Percentiles rank a stretch among this genome's conserved stretches.
Evolutionary conservation across 352 stramenopile genomes (phyloP).

Genomic region (Globisporangium uncinulatum): DNA sequence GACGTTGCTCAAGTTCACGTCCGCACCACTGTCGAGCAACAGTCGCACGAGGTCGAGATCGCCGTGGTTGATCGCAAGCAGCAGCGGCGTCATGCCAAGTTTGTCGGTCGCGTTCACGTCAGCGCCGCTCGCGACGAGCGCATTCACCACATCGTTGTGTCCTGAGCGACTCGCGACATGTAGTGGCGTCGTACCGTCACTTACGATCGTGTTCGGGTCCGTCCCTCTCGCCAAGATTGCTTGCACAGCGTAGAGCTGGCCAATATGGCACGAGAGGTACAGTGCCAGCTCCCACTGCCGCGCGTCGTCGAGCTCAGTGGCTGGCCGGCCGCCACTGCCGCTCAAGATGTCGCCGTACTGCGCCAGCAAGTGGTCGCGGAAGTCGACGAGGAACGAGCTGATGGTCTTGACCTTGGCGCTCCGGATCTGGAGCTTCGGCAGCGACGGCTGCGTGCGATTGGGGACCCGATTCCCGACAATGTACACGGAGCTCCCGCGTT

Average conservation of each 20-base stretch:
- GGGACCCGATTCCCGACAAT: constrained; percentile 5
- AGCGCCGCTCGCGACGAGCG: constrained; percentile 38
- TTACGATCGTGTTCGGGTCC: constrained; percentile 30
- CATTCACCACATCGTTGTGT: constrained; percentile 34
- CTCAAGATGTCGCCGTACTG: constrained; percentile 19
- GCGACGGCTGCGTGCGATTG: constrained; percentile 13
- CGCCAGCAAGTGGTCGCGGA: constrained; percentile 36
- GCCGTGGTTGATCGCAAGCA: constrained; percentile 42
- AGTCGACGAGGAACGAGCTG: constrained; percentile 37
- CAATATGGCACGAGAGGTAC: constrained; percentile 43
- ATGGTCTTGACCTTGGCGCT: constrained; percentile 27
- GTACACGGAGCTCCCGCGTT: constrained; percentile 10
- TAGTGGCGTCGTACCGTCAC: constrained; percentile 33
- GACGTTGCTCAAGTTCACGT: constrained; percentile 41
- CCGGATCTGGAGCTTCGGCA: constrained; percentile 36
- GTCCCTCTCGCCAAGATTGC: constrained; percentile 39
- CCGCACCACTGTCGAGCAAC: constrained; percentile 38
- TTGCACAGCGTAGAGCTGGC: constrained; percentile 35
- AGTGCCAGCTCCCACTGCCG: constrained; percentile 48
- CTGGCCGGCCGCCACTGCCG: background rate
- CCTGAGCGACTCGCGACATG: constrained; percentile 41
- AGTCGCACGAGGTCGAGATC: constrained; percentile 35
- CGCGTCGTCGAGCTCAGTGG: constrained; percentile 17
- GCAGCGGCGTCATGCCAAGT: constrained; percentile 41
- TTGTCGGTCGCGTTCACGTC: constrained; percentile 32